Base-by-base conservation (phyloP, 306 rosid species). In the Ziziphus jujuba region DNA sequence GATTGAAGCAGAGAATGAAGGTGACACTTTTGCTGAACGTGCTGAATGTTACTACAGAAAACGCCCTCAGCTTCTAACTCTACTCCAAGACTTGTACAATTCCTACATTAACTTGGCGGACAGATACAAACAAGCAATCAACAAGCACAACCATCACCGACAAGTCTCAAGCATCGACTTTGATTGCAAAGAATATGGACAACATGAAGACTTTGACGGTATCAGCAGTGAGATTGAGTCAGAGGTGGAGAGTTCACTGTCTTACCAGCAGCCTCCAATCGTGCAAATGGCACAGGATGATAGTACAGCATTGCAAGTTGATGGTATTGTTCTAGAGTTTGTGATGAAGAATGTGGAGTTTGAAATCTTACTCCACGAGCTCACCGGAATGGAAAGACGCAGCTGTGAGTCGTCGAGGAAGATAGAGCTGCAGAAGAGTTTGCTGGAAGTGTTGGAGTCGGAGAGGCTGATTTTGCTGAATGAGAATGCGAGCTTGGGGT, bases 371-470 rank as follows among this genome's bases (percentile, higher is more conserved):
- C 22, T 73, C 49, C 83, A 88, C 14, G 99, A 88, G 81, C 83
- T 83, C 28, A 62, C 60, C 52, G 72, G 53, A 0, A 65, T 83
- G 61, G 98, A 90, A 78, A 83, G 75, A 77, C 83, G 76, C 25
- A 61, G 59, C 7, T 53, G 85, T 0, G 97, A 93, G 55, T 84
- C 97, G 0, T 83, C 90, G 0, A 83, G 87, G 77, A 93, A 93
- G 77, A 85, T 79, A 3, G 96, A 83, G 77, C 69, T 95, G 0
- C 99, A 95, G 45, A 87, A 82, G 84, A 85, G 96, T 55, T 70
- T 95, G 67, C 96, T 95, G 35, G 99, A 95, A 78, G 96, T 95
- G 36, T 66, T 95, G 82, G 99, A 95, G 67, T 90, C 97, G 1
- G 99, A 95, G 78, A 85, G 99, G 81, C 80, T 90, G 24, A 85